Evolutionary conservation across 371 early-diverging fungal genomes (phyloP).

Genomic region (Lichtheimia ornata): DNA sequence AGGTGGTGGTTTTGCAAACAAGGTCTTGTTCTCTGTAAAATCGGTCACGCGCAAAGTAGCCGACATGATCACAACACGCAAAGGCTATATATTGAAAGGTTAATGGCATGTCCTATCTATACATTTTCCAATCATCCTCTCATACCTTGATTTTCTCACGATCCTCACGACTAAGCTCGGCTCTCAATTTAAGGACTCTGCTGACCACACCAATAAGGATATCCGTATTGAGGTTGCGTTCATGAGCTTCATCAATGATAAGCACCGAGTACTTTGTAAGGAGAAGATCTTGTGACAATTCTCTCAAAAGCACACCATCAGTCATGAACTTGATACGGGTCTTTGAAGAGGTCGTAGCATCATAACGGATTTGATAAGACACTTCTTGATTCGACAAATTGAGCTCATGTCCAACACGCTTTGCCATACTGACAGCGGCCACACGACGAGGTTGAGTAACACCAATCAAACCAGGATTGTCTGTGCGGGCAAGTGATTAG

Average conservation of each 20-base stretch:
- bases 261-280: slow-evolving; percentile 92
- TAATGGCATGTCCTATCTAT: neutral
- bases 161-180: slow-evolving; percentile 57
- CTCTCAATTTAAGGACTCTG: slow-evolving; percentile 75
- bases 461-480: slow-evolving; percentile 90
- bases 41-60: slow-evolving; percentile 96
- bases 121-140: neutral
- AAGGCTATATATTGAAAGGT: slow-evolving; percentile 54
- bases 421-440: slow-evolving; percentile 98
- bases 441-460: slow-evolving; percentile 99
- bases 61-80: slow-evolving; percentile 98
- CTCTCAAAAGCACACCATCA: slow-evolving; percentile 98
- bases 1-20: slow-evolving; percentile 78
- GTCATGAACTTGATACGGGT: slow-evolving; percentile 98
- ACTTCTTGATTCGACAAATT: slow-evolving; percentile 60
- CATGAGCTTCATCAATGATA: slow-evolving; percentile 99
- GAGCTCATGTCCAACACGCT: slow-evolving; percentile 93
- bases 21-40: slow-evolving; percentile 81
- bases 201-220: slow-evolving; percentile 94
- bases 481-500: slow-evolving; percentile 12
- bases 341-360: slow-evolving; percentile 69
- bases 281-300: slow-evolving; percentile 86
- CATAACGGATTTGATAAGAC: slow-evolving; percentile 89
- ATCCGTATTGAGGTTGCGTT: slow-evolving; percentile 97
- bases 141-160: slow-evolving; percentile 57